Percentiles rank a stretch among this genome's conserved stretches.
Evolutionary conservation across 2,329 filamentous ascomycete species (phyloP).

Genomic region (Incumbomyces lentus): DNA sequence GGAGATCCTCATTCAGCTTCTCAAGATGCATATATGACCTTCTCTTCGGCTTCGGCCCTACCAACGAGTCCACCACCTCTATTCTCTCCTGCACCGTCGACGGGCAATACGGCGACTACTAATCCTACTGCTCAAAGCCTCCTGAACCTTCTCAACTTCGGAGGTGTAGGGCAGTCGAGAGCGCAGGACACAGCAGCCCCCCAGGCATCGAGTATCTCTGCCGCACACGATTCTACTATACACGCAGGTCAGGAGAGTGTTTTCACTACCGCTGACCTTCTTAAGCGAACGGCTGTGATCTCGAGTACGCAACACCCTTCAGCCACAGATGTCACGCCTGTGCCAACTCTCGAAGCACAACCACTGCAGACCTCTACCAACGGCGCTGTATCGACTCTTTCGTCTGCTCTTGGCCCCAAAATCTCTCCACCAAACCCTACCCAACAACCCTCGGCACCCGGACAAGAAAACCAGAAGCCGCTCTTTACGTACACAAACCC

Average conservation of each 20-base stretch:
- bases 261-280: constrained; percentile 1
- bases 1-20: constrained; percentile 24
- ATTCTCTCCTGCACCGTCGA: constrained; percentile 9
- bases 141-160: constrained; percentile 57
- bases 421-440: constrained; percentile 6
- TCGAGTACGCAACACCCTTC: background rate
- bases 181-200: background rate
- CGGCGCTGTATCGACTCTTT: too few relatives aligned
- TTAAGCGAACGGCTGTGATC: background rate
- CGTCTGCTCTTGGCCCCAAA: background rate
- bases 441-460: constrained; percentile 15
- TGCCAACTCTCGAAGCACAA: constrained; percentile 6
- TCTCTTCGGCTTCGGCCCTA: constrained; percentile 26
- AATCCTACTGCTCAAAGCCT: constrained; percentile 46
- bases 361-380: background rate
- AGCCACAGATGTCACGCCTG: background rate
- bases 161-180: constrained; percentile 30
- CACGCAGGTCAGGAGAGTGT: background rate
- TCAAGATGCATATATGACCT: constrained; percentile 23
- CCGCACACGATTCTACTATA: background rate
- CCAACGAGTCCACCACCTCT: constrained; percentile 14
- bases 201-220: constrained; percentile 10
- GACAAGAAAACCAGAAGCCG: constrained; percentile 22
- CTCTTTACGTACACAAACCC: constrained; percentile 64
- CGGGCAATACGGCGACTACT: background rate